Percentiles rank a stretch among this genome's conserved stretches.
Conservation (phyloP, 163 green algal genomes). For the Chlamydomonas reinhardtii region DNA sequence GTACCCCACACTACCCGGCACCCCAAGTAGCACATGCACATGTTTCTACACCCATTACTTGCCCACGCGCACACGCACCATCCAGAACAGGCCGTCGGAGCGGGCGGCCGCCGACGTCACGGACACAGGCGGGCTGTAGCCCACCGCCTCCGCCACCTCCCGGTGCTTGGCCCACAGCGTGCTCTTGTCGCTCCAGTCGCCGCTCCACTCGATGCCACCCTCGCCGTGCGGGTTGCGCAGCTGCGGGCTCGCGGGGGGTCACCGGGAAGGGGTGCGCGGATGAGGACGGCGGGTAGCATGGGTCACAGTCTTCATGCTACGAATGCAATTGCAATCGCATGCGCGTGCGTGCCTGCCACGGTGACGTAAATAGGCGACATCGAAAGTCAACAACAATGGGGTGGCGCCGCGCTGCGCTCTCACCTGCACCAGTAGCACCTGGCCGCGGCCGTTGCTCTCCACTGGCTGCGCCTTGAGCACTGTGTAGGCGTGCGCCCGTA, state of each 20-base stretch:
- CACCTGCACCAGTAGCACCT: slow-evolving; percentile 40
- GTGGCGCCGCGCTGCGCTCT: neutral
- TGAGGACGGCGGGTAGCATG: too few species aligned
- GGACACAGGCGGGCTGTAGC: slow-evolving; percentile 13
- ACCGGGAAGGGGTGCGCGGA: too few species aligned
- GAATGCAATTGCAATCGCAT: too few species aligned
- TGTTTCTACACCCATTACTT: too few species aligned
- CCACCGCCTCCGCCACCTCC: slow-evolving; percentile 21
- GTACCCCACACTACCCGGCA: too few species aligned
- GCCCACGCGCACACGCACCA: neutral
- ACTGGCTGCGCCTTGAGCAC: slow-evolving; percentile 15
- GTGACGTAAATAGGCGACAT: too few species aligned
- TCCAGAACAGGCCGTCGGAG: slow-evolving; percentile 30
- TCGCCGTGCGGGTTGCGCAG: slow-evolving; percentile 35
- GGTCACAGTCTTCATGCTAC: too few species aligned
- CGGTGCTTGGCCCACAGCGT: slow-evolving; percentile 37
- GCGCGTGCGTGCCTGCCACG: too few species aligned
- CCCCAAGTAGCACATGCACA: too few species aligned
- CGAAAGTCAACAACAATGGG: too few species aligned
- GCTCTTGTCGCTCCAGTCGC: slow-evolving; percentile 35
- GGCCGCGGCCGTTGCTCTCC: slow-evolving; percentile 18
- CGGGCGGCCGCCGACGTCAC: neutral
- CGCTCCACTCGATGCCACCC: slow-evolving; percentile 31
- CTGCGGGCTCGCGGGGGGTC: too few species aligned
- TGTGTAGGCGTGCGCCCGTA: slow-evolving; percentile 41